Evolutionary conservation across 1,284 basidiomycete species (phyloP).

Genomic region (Sporisorium reilianum): DNA sequence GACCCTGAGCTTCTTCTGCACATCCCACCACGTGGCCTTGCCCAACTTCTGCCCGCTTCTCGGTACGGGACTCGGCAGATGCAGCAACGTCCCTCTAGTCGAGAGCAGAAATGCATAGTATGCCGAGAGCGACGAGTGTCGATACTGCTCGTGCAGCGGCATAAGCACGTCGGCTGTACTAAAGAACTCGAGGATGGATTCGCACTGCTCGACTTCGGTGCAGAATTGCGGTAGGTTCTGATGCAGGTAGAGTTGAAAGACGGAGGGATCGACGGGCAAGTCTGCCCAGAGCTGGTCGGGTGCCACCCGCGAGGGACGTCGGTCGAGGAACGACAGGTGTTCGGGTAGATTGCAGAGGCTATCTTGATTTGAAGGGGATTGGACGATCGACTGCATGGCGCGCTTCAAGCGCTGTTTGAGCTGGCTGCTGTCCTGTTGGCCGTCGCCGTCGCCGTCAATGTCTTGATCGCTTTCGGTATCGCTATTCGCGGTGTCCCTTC

Average conservation of each 20-base stretch:
- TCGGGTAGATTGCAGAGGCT: constrained; percentile 69
- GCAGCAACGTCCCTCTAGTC: constrained; percentile 81
- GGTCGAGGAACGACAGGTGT: constrained; percentile 75
- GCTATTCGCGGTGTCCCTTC: not conserved
- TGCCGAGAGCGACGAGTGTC: constrained; percentile 75
- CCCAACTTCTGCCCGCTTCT: constrained; percentile 78
- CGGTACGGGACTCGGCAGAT: constrained; percentile 85
- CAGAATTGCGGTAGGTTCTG: constrained; percentile 92
- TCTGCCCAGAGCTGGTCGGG: constrained; percentile 77
- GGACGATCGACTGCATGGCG: constrained; percentile 28
- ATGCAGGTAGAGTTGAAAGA: constrained; percentile 90
- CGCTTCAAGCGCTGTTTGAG: constrained; percentile 4
- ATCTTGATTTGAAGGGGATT: not conserved
- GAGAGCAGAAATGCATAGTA: constrained; percentile 87
- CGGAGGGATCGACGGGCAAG: constrained; percentile 87
- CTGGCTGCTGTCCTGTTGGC: not conserved
- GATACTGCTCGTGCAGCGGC: constrained; percentile 75
- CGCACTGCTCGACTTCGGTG: constrained; percentile 80
- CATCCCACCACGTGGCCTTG: constrained; percentile 73
- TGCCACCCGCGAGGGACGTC: constrained; percentile 69
- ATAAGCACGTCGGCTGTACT: constrained; percentile 80
- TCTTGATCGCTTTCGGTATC: constrained; percentile 10
- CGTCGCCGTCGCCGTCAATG: not conserved
- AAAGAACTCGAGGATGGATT: constrained; percentile 79
- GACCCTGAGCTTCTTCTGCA: constrained; percentile 66